Evolutionary conservation across 257 asterid genomes (phyloP), one percentile per base, ranked within the genome.

Genomic region (Apocynum venetum): DNA sequence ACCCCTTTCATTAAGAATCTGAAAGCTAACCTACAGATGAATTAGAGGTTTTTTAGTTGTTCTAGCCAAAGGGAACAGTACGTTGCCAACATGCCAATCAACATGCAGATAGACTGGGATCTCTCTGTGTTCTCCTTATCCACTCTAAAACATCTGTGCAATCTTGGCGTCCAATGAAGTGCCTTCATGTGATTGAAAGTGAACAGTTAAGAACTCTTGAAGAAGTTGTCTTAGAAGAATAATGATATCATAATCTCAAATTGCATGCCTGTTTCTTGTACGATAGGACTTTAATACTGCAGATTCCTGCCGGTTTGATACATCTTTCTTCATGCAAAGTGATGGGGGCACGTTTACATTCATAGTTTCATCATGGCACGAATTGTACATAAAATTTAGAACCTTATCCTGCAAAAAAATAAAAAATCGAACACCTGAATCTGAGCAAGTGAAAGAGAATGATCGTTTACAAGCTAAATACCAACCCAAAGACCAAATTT

Each of bases 61-160:
- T 47, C 61, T 49, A 0, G 43, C 61, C 25, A 51, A 49, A 48
- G 38, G 13, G 46, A 20, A 47, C 41, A n/a, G 25, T 20, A 43
- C 11, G 47, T 49, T 31, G 1, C 20, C 14, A 14, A n/a, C 15
- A 15, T 51, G 31, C 43, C 59, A 72, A 19, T 73, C 66, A 83
- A 71, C 88, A 94, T 6, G 70, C 81, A 48, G 96, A 89, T 14
- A 92, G 91, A 56, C 86, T 86, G 52, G 93, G 97, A 51, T 90
- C 83, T 90, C 90, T 3, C 92, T 94, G 83, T 86, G 89, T 69
- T 97, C 88, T 1, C 96, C 95, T 83, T 87, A 95, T 90, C 98
- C 98, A 90, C 52, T 95, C 92, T 61, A 95, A 80, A 81, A 93
- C 79, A 64, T 83, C 82, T 53, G 76, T 69, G 72, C 92, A 86